Percentiles rank a stretch among this genome's conserved stretches.
Conservation (phyloP, 139 green algal species). For the Chlorella sp. region DNA sequence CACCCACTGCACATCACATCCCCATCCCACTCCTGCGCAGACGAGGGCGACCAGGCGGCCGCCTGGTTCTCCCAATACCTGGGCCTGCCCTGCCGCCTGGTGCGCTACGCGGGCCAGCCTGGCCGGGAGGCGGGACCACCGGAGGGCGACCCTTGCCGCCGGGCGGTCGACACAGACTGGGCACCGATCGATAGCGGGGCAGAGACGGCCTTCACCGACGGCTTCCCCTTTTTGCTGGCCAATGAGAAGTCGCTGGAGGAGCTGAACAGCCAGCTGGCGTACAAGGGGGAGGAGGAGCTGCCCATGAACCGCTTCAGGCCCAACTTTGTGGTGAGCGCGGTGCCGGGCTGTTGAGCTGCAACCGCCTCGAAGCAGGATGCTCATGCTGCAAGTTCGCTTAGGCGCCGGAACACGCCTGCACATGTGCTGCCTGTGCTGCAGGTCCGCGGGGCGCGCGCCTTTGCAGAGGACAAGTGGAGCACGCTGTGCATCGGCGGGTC, state of each 20-base stretch:
- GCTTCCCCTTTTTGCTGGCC: slow-evolving; percentile 72
- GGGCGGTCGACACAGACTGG: slow-evolving; percentile 51
- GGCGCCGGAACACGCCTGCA: too few species aligned
- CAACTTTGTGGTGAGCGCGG: slow-evolving; percentile 72
- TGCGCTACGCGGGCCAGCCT: slow-evolving; percentile 55
- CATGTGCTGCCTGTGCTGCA: too few species aligned
- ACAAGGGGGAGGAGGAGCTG: slow-evolving; percentile 38
- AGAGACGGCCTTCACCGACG: slow-evolving; percentile 71
- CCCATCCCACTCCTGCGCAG: not conserved
- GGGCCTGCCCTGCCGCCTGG: slow-evolving; percentile 60
- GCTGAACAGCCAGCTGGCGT: slow-evolving; percentile 58
- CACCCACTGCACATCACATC: too few species aligned
- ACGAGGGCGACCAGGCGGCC: slow-evolving; percentile 54
- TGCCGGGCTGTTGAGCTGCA: too few species aligned
- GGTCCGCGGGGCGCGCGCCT: not conserved
- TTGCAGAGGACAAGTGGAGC: slow-evolving; percentile 77
- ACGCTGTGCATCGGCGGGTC: slow-evolving; percentile 30
- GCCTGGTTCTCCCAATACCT: slow-evolving; percentile 75
- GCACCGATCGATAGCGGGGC: slow-evolving; percentile 22
- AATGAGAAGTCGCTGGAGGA: slow-evolving; percentile 54
- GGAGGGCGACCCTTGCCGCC: slow-evolving; percentile 12
- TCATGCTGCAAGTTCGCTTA: too few species aligned
- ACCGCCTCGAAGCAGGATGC: too few species aligned
- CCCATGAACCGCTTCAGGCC: slow-evolving; percentile 83
- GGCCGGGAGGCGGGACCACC: not conserved